Percentiles rank a stretch among this genome's conserved stretches.
Evolutionary conservation across 2,329 filamentous ascomycete genomes (phyloP).

Genomic region (Penicillium concentricum): DNA sequence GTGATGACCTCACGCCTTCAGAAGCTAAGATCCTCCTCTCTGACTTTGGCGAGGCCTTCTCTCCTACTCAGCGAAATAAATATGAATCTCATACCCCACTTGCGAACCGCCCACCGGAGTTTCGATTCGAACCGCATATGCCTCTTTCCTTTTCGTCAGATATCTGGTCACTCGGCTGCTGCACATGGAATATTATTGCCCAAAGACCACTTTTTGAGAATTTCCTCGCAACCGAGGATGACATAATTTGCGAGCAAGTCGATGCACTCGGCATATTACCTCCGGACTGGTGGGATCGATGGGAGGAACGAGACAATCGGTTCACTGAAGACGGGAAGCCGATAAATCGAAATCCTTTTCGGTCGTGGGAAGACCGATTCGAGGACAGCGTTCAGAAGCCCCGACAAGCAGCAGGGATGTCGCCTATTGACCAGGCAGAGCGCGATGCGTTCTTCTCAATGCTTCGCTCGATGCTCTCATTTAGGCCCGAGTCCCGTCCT

Average conservation of each 20-base stretch:
- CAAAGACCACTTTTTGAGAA: conserved; percentile 31
- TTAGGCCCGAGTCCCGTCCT: neutral
- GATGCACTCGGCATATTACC: conserved; percentile 33
- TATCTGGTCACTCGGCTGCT: too few species aligned
- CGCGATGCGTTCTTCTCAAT: neutral
- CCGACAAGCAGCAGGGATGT: neutral
- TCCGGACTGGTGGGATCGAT: conserved; percentile 28
- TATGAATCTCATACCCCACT: conserved; percentile 27
- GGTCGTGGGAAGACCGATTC: conserved; percentile 26
- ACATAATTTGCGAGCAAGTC: conserved; percentile 32
- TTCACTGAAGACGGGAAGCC: conserved; percentile 29
- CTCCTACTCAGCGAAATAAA: conserved; percentile 18
- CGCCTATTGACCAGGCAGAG: neutral
- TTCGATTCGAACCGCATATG: too few species aligned
- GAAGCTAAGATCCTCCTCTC: conserved; percentile 26
- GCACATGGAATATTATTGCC: conserved; percentile 33
- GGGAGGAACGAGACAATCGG: conserved; percentile 19
- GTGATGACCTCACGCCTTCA: conserved; percentile 30
- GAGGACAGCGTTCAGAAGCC: neutral
- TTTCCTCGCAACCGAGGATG: conserved; percentile 27
- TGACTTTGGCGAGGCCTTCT: conserved; percentile 42
- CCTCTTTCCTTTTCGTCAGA: too few species aligned
- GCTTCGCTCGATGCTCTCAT: neutral
- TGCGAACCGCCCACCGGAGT: too few species aligned
- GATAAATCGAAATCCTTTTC: conserved; percentile 16